phyloP scores from a whole-genome alignment of 2,329 filamentous ascomycete species.

The Aspergillus alliaceus region DNA sequence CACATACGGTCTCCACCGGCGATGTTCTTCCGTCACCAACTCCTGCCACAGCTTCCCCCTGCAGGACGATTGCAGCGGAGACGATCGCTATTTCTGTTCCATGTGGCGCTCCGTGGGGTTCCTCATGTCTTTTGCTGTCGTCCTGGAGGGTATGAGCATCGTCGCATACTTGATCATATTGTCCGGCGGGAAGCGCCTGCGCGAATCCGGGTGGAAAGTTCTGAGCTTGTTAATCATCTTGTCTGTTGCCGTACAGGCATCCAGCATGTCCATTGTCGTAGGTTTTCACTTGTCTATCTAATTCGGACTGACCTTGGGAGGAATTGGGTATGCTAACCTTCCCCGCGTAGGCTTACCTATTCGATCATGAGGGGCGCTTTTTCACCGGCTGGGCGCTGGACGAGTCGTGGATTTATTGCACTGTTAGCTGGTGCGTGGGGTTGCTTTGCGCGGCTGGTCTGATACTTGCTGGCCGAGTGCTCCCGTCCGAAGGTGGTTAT shows the following conservation, averaged over 20 bases:
- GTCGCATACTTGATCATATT: slow-evolving; percentile 78
- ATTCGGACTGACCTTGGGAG: background rate
- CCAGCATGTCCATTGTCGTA: slow-evolving; percentile 81
- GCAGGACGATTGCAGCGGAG: slow-evolving; percentile 64
- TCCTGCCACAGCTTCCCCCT: slow-evolving; percentile 61
- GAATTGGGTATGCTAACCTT: background rate
- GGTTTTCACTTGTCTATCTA: no score
- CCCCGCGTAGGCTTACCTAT: slow-evolving; percentile 69
- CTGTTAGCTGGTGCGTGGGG: slow-evolving; percentile 59
- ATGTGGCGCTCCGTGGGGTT: slow-evolving; percentile 91
- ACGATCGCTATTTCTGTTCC: slow-evolving; percentile 77
- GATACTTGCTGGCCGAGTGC: slow-evolving; percentile 63
- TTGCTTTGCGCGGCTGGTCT: slow-evolving; percentile 59
- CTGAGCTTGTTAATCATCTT: slow-evolving; percentile 65
- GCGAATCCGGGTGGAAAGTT: slow-evolving; percentile 81
- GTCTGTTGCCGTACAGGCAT: slow-evolving; percentile 69
- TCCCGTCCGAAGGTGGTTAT: slow-evolving; percentile 83
- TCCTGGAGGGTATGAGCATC: slow-evolving; percentile 79
- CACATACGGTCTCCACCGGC: slow-evolving; percentile 74
- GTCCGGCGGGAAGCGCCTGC: slow-evolving; percentile 73
- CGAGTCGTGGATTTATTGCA: slow-evolving; percentile 73
- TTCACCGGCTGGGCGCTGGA: slow-evolving; percentile 79
- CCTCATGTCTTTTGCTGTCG: slow-evolving; percentile 77
- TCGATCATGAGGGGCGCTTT: slow-evolving; percentile 80
- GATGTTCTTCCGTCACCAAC: slow-evolving; percentile 70